Conservation (phyloP, 2,329 filamentous ascomycete species). For the Aphanocladium album region DNA sequence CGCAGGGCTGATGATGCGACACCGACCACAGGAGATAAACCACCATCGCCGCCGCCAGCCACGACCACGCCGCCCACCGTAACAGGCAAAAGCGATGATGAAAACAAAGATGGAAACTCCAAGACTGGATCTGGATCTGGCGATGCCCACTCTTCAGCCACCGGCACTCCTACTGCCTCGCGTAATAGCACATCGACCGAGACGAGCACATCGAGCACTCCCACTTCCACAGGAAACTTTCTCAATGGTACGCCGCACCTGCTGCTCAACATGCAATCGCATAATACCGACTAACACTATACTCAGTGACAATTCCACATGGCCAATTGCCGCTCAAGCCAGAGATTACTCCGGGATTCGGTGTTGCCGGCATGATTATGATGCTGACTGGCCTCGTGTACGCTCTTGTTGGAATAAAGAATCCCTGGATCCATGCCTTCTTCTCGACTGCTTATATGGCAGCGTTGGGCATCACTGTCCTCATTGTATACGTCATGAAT, state of each 20-base stretch:
- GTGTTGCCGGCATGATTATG: constrained; percentile 71
- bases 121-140: not conserved
- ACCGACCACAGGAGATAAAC: constrained; percentile 3
- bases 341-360: constrained; percentile 72
- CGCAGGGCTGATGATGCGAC: constrained; percentile 26
- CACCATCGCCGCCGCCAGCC: constrained; percentile 12
- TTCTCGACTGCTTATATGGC: constrained; percentile 72
- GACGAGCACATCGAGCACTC: constrained; percentile 11
- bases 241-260: constrained; percentile 28
- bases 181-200: constrained; percentile 4
- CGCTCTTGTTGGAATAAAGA: constrained; percentile 76
- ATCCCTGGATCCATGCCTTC: constrained; percentile 72
- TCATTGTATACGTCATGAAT: constrained; percentile 86
- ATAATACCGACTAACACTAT: not conserved
- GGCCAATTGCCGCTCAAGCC: constrained; percentile 67
- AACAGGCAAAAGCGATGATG: constrained; percentile 9
- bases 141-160: not conserved
- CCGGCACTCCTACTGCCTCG: not conserved
- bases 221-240: constrained; percentile 24
- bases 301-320: constrained; percentile 39
- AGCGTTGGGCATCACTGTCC: constrained; percentile 68
- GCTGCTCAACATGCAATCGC: not conserved
- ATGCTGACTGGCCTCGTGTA: constrained; percentile 67
- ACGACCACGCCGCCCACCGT: constrained; percentile 17
- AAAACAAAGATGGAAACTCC: not conserved